phyloP scores from a whole-genome alignment of 495 filamentous ascomycete species.

The Aspergillus biplanus region DNA sequence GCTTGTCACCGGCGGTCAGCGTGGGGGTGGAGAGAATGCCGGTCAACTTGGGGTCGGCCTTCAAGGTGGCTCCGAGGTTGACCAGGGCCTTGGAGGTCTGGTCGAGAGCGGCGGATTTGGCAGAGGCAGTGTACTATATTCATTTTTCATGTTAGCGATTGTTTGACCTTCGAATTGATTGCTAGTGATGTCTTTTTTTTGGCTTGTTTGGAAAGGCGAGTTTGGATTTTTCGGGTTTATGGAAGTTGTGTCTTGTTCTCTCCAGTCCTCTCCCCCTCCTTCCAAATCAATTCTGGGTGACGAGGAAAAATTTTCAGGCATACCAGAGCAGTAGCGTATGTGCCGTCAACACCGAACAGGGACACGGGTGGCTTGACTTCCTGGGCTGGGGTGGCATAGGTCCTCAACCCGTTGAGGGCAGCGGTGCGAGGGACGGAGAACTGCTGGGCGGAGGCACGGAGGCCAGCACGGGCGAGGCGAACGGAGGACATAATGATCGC shows the following conservation, averaged over 20 bases:
- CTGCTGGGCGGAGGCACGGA: conserved; percentile 52
- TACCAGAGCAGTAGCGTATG: conserved; percentile 98
- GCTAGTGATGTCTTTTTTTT: neutral
- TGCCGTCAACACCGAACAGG: conserved; percentile 94
- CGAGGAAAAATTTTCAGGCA: conserved; percentile 33
- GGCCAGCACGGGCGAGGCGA: conserved; percentile 53
- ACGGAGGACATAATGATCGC: conserved; percentile 48
- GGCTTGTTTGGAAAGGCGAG: neutral
- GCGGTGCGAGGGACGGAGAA: conserved; percentile 50
- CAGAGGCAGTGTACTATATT: conserved; percentile 87
- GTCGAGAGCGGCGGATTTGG: conserved; percentile 84
- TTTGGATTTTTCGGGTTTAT: neutral
- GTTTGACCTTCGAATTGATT: neutral
- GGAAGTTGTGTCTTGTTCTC: neutral
- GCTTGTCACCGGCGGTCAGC: conserved; percentile 76
- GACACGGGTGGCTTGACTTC: conserved; percentile 83
- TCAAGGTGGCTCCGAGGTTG: conserved; percentile 68
- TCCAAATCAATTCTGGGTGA: neutral
- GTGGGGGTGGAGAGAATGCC: conserved; percentile 79
- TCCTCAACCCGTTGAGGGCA: conserved; percentile 56
- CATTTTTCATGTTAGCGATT: conserved; percentile 21
- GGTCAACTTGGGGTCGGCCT: conserved; percentile 78
- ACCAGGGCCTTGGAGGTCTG: conserved; percentile 74
- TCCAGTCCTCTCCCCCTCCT: neutral
- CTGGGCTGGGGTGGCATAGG: conserved; percentile 76